Conservation (phyloP, 208 protist genomes). For the Acanthamoeba royreba region DNA sequence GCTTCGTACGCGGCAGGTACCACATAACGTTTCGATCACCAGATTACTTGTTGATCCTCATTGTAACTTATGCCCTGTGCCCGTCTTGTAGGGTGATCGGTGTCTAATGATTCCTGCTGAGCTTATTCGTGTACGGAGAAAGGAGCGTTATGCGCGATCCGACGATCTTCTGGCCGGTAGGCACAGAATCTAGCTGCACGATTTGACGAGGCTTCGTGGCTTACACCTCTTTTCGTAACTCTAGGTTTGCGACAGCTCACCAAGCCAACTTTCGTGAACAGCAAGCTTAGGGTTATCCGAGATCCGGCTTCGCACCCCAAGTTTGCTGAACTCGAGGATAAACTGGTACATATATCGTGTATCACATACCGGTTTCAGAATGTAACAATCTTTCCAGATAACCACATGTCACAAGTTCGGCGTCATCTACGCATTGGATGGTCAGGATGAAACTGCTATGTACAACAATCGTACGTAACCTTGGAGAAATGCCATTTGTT, state of each 20-base stretch:
- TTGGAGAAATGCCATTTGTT: neutral
- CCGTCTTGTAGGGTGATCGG: neutral
- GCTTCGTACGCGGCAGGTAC: neutral
- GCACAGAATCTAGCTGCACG: too few species aligned
- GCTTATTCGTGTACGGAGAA: neutral
- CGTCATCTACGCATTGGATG: neutral
- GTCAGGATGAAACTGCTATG: conserved; percentile 8
- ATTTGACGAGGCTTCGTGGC: too few species aligned
- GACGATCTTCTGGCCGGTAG: conserved; percentile 2
- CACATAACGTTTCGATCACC: too few species aligned
- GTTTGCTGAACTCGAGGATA: neutral
- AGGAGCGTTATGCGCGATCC: neutral
- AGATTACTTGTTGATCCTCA: too few species aligned
- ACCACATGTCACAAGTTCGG: neutral
- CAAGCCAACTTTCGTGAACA: neutral
- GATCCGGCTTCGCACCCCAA: neutral
- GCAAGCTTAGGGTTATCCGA: neutral
- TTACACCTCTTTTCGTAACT: too few species aligned
- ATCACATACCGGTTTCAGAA: neutral
- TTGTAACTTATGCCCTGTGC: too few species aligned
- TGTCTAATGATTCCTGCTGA: neutral
- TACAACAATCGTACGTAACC: neutral
- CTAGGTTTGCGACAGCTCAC: too few species aligned
- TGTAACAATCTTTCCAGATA: neutral
- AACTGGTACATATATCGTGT: neutral